A percentile compares a stretch with the other conserved stretches of the same genome.
phyloP scores from a whole-genome alignment of 768 basidiomycete species.

The Phylloporus scabripes region DNA sequence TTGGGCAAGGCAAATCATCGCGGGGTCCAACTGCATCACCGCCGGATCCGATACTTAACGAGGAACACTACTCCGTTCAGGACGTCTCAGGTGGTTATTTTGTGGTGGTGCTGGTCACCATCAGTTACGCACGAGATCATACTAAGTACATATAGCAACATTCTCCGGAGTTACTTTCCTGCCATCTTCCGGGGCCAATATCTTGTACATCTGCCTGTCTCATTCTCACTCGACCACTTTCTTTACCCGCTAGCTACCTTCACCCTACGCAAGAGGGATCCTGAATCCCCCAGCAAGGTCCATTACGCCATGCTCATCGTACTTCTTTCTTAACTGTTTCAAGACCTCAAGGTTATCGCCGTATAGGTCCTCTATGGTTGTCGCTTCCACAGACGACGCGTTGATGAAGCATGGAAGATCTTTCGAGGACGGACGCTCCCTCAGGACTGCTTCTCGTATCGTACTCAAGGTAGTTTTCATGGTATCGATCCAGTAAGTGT shows the following conservation, averaged over 20 bases:
- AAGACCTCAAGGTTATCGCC: background rate
- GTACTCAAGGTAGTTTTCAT: slow-evolving; percentile 3
- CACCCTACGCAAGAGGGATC: slow-evolving; percentile 6
- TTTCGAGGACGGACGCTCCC: background rate
- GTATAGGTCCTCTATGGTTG: slow-evolving; percentile 7
- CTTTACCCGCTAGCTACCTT: background rate
- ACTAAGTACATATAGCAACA: too few relatives aligned
- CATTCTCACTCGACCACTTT: background rate
- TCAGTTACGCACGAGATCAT: too few relatives aligned
- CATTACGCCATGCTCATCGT: slow-evolving; percentile 11
- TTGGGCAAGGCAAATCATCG: too few relatives aligned
- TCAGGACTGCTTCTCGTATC: background rate
- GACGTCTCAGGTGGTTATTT: too few relatives aligned
- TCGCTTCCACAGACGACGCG: slow-evolving; percentile 5
- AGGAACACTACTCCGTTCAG: too few relatives aligned
- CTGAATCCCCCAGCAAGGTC: slow-evolving; percentile 13
- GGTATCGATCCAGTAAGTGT: slow-evolving; percentile 7
- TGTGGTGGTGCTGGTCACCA: too few relatives aligned
- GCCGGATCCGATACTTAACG: too few relatives aligned
- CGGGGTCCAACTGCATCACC: too few relatives aligned
- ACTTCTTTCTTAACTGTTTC: slow-evolving; percentile 4
- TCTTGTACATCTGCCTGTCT: background rate
- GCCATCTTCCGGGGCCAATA: too few relatives aligned
- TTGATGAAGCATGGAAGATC: slow-evolving; percentile 10
- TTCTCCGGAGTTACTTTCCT: too few relatives aligned